Percentiles rank a stretch among this genome's conserved stretches.
Conservation (phyloP, 306 rosid genomes). For the Glycine soja region DNA sequence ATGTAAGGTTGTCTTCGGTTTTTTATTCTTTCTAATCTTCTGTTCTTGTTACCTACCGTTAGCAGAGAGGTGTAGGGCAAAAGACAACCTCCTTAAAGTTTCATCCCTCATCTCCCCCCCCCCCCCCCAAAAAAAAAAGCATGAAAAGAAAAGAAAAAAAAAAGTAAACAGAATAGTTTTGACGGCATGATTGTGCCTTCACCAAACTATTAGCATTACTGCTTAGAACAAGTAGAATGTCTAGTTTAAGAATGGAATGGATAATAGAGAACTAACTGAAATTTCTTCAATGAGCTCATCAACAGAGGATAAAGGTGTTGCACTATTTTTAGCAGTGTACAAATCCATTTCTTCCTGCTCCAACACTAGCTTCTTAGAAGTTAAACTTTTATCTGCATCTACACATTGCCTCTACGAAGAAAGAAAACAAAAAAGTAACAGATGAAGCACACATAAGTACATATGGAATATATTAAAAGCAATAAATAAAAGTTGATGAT, state of each 20-base stretch:
- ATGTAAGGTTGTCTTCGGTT: not conserved
- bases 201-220: conserved; percentile 15
- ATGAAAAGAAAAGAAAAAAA: not conserved
- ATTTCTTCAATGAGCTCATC: conserved; percentile 78
- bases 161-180: not conserved
- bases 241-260: conserved; percentile 5
- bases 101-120: not conserved
- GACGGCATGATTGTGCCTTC: not conserved
- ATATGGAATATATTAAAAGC: conserved; percentile 1
- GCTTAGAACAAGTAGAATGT: conserved; percentile 37
- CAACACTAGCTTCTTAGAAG: conserved; percentile 64
- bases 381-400: conserved; percentile 50
- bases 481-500: conserved; percentile 19
- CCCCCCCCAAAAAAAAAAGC: not conserved
- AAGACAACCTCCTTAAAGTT: conserved; percentile 3
- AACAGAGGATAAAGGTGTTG: conserved; percentile 64
- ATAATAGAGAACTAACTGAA: conserved; percentile 63
- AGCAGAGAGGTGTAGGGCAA: conserved; percentile 8
- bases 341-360: conserved; percentile 57
- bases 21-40: not conserved
- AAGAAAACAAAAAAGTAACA: conserved; percentile 23
- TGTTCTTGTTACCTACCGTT: not conserved
- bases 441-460: conserved; percentile 32
- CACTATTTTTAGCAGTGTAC: conserved; percentile 59
- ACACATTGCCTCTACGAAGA: conserved; percentile 59